Evolutionary conservation across 2,329 filamentous ascomycete species (phyloP), one percentile per base, ranked within the genome.

Genomic region (Cladophialophora carrionii): DNA sequence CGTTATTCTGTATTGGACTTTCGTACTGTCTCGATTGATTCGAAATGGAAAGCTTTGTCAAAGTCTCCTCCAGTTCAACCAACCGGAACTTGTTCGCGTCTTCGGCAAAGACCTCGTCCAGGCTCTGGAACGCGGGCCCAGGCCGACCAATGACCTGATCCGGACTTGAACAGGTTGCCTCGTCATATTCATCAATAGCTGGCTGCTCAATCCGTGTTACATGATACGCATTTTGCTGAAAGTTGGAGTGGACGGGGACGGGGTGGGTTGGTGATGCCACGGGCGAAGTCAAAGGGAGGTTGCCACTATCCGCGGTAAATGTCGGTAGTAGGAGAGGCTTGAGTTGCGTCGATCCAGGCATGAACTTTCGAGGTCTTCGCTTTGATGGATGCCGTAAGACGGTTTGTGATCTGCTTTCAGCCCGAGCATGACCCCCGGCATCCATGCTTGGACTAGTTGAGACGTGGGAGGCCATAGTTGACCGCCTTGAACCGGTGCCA

Each of bases 301-400:
- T 65, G 10, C 66, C 63, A 57, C 59, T 63, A 5, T 72, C 70
- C 10, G 69, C 63, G 2, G 67, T 72, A 52, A 72, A 67, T 3
- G 71, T 66, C 0, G 73, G 73, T 26, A 77, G 68, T 31, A 77
- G 71, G 4, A 77, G 67, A 24, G 76, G 75, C 51, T 76, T 77
- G 53, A 77, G 63, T 20, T 74, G 71, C 37, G 71, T 74, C 6
- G 74, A 76, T 1, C 76, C 75, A 10, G 75, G 74, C 20, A 76
- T 73, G 57, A 77, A 77, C 32, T 73, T 73, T 46, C 76, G 71
- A 71, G 75, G 73, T 57, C 73, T 74, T 54, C 73, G 71, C 37
- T 72, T 71, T n/a, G 70, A 67, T 41, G 65, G 62, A 43, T 69
- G 61, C 24, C 57, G 59, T 31, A 59, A 10, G 8, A 54, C 49